Percentiles rank a stretch among this genome's conserved stretches.
Conservation (phyloP, 2,329 filamentous ascomycete genomes). For the Daldinia sp. region DNA sequence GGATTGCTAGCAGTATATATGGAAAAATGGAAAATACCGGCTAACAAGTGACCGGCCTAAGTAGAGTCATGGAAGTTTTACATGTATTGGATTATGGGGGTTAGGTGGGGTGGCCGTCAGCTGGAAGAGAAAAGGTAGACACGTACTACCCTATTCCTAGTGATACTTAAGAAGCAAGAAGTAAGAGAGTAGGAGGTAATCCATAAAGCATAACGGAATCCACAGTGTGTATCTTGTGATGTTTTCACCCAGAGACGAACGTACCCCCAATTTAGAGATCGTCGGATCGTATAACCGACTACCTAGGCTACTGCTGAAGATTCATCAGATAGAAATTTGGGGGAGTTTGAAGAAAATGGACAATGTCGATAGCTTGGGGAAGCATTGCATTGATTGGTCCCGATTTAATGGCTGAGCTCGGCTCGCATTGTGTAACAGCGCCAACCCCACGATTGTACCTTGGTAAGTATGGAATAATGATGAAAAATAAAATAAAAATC, state of each 20-base stretch:
- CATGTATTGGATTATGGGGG: conserved; percentile 7
- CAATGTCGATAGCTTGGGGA: conserved; percentile 17
- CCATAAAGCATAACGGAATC: not conserved
- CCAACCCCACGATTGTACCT: conserved; percentile 17
- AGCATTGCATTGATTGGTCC: conserved; percentile 27
- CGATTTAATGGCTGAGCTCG: conserved; percentile 25
- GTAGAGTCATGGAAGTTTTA: not conserved
- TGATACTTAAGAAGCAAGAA: too few species aligned
- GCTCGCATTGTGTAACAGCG: conserved; percentile 27
- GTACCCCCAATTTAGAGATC: not conserved
- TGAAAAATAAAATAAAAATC: too few species aligned
- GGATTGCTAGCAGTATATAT: not conserved
- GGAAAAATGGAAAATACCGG: not conserved
- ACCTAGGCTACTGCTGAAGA: conserved; percentile 3
- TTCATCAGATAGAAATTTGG: conserved; percentile 1
- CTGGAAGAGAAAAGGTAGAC: conserved; percentile 5
- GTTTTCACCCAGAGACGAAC: not conserved
- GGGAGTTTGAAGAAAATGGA: conserved; percentile 19
- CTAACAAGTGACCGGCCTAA: not conserved
- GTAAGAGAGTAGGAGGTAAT: too few species aligned
- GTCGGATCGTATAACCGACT: not conserved
- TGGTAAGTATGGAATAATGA: conserved; percentile 23
- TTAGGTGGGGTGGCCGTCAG: conserved; percentile 19
- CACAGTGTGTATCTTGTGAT: not conserved
- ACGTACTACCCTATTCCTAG: not conserved